A percentile compares a stretch with the other conserved stretches of the same genome.
These are phyloP conservation scores for Phaeodactylum tricornutum DNA, from an alignment of 108 stramenopile species.

Conservation along the genomic window DNA sequence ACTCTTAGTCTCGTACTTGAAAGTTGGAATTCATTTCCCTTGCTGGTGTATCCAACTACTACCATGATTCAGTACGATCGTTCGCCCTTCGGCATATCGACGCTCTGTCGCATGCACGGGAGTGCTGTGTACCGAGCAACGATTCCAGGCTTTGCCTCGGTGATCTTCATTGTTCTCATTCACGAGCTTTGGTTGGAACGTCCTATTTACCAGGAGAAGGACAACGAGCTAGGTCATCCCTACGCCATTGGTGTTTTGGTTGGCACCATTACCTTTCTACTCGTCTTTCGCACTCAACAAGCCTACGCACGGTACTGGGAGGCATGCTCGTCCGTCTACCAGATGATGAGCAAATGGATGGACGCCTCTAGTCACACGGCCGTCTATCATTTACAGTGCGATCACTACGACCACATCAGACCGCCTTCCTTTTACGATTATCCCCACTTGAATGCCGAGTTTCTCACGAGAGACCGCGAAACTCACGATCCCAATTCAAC, in stretches of 20 bases:
- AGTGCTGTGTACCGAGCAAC: constrained; percentile 54
- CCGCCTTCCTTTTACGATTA: constrained; percentile 57
- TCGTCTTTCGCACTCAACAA: constrained; percentile 60
- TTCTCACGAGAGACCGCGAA: constrained; percentile 57
- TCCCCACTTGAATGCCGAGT: constrained; percentile 39
- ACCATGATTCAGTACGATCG: constrained; percentile 72
- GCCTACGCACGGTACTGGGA: constrained; percentile 70
- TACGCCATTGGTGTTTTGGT: constrained; percentile 66
- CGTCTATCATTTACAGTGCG: constrained; percentile 54
- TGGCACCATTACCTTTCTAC: constrained; percentile 34
- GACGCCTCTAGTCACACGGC: constrained; percentile 43
- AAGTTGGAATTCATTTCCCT: too few relatives aligned
- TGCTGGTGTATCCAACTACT: too few relatives aligned
- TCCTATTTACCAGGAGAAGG: constrained; percentile 10
- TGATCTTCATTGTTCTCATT: constrained; percentile 32
- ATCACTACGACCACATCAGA: constrained; percentile 35
- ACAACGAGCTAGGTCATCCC: constrained; percentile 34
- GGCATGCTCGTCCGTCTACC: constrained; percentile 30
- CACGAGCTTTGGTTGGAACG: not conserved
- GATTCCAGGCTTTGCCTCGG: constrained; percentile 36
- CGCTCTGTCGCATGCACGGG: constrained; percentile 57
- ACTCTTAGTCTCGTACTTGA: too few relatives aligned
- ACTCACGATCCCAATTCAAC: constrained; percentile 4
- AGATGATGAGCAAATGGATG: constrained; percentile 66
- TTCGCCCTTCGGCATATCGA: constrained; percentile 42